These are phyloP conservation scores for Bacidia gigantensis DNA, from an alignment of 495 filamentous ascomycete genomes.

Conservation along the genomic window DNA sequence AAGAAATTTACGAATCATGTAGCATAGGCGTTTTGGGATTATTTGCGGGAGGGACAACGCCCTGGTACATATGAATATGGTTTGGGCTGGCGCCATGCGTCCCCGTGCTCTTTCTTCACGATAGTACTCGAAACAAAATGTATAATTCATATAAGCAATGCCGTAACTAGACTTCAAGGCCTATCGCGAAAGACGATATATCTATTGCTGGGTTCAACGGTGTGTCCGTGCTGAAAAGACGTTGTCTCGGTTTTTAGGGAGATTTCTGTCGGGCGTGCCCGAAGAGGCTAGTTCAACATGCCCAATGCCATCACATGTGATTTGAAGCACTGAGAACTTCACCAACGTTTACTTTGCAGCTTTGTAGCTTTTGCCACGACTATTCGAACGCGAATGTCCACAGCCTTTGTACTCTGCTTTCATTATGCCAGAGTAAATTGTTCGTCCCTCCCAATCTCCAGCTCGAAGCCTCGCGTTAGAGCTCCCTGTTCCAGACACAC, in stretches of 20 bases:
- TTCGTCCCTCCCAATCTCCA: neutral
- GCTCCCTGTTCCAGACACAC: neutral
- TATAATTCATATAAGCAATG: no score
- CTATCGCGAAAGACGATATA: no score
- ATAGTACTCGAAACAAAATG: no score
- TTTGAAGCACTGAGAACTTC: neutral
- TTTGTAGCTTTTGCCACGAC: no score
- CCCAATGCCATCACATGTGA: neutral
- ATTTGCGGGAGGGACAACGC: neutral
- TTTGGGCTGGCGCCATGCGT: neutral
- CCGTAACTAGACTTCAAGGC: no score
- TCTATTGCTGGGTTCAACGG: neutral
- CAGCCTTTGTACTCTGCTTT: neutral
- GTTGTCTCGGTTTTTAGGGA: neutral
- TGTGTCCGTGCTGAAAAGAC: neutral
- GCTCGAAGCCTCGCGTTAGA: neutral
- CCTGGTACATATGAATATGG: neutral
- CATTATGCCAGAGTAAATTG: neutral
- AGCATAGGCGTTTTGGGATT: neutral
- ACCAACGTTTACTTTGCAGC: neutral
- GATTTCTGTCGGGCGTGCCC: neutral
- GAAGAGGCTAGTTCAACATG: neutral
- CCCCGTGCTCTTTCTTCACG: no score
- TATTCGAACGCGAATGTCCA: no score
- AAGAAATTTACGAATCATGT: neutral